Percentiles rank a stretch among this genome's conserved stretches.
phyloP scores from a whole-genome alignment of 257 asterid species.

The Osmanthus fragrans region DNA sequence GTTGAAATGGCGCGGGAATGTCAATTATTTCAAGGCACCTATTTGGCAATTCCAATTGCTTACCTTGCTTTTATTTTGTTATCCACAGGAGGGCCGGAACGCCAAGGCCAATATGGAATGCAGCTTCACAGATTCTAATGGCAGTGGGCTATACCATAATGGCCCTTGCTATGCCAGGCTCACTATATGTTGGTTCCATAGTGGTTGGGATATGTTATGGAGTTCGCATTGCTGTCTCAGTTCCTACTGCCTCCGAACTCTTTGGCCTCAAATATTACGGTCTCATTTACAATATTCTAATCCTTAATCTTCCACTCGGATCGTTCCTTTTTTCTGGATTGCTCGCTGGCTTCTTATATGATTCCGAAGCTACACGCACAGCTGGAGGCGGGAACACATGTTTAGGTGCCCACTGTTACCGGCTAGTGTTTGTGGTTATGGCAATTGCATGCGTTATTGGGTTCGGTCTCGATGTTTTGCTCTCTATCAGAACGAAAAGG shows the following conservation, averaged over 20 bases:
- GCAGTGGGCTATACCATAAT: conserved; percentile 54
- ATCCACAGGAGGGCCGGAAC: conserved; percentile 51
- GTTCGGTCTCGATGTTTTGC: conserved; percentile 51
- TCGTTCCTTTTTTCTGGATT: conserved; percentile 77
- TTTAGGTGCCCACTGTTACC: conserved; percentile 65
- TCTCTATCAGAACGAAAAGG: conserved; percentile 46
- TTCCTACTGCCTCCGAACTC: conserved; percentile 73
- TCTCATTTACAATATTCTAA: conserved; percentile 67
- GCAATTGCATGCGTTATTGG: conserved; percentile 61
- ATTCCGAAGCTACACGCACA: conserved; percentile 48
- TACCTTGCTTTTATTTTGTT: not conserved
- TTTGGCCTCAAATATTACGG: conserved; percentile 80
- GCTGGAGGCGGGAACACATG: conserved; percentile 67
- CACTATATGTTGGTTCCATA: conserved; percentile 66
- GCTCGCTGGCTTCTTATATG: conserved; percentile 67
- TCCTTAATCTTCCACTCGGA: conserved; percentile 71
- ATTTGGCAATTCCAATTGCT: not conserved
- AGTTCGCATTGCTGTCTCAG: conserved; percentile 58
- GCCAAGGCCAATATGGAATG: conserved; percentile 77
- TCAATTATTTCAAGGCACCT: not conserved
- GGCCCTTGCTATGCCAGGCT: conserved; percentile 70
- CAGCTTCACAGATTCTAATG: conserved; percentile 70
- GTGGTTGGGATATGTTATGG: conserved; percentile 73
- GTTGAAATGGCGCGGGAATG: not conserved
- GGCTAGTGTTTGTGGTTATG: conserved; percentile 66